phyloP scores from a whole-genome alignment of 1,284 basidiomycete species.

The Marasmius fiardii region DNA sequence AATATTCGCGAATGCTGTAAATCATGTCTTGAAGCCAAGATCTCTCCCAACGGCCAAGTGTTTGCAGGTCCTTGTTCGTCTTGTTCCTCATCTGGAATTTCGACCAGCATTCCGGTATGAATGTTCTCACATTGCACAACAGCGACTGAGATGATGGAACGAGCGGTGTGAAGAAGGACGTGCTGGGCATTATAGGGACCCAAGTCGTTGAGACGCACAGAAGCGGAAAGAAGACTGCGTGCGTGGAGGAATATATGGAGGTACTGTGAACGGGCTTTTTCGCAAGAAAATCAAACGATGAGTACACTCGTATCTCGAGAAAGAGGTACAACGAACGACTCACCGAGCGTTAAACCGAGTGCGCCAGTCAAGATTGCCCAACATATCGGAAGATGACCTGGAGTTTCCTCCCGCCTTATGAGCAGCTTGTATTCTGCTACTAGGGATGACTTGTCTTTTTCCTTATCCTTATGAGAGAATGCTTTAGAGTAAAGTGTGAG shows the following conservation, averaged over 20 bases:
- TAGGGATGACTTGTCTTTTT: slow-evolving; percentile 33
- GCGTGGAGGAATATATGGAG: slow-evolving; percentile 94
- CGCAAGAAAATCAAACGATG: too few species aligned
- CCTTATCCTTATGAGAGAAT: slow-evolving; percentile 43
- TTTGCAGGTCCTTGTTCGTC: slow-evolving; percentile 64
- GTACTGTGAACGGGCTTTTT: slow-evolving; percentile 72
- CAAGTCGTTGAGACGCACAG: slow-evolving; percentile 87
- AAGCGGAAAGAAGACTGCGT: slow-evolving; percentile 84
- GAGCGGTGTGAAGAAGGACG: slow-evolving; percentile 72
- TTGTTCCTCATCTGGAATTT: slow-evolving; percentile 3
- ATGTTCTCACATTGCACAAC: slow-evolving; percentile 40
- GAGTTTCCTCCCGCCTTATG: slow-evolving; percentile 60
- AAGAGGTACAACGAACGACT: slow-evolving; percentile 18
- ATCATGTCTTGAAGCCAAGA: slow-evolving; percentile 88
- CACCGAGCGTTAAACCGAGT: slow-evolving; percentile 73
- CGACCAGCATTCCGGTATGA: slow-evolving; percentile 36
- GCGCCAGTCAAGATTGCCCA: slow-evolving; percentile 85
- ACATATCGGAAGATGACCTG: slow-evolving; percentile 86
- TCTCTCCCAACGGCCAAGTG: slow-evolving; percentile 97
- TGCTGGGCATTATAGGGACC: slow-evolving; percentile 95
- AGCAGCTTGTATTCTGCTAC: slow-evolving; percentile 66
- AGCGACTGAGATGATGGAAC: slow-evolving; percentile 60
- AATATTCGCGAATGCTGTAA: slow-evolving; percentile 95
- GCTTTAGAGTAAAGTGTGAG: slow-evolving; percentile 87
- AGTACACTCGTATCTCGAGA: not conserved